These are phyloP conservation scores for Boletus edulis DNA, from an alignment of 768 basidiomycete genomes.

Conservation along the genomic window DNA sequence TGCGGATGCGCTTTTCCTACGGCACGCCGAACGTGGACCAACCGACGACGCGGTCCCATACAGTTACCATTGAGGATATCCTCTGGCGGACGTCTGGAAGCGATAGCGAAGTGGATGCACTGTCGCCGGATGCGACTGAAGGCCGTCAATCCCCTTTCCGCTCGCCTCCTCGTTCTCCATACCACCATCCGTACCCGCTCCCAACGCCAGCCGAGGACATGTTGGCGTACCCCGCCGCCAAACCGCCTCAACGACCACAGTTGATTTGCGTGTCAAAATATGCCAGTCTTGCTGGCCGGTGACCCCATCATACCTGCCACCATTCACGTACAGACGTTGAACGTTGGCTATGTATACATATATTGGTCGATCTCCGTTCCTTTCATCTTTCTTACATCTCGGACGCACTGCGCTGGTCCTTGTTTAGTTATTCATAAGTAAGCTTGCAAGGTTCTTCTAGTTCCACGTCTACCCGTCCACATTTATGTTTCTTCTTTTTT, in stretches of 20 bases:
- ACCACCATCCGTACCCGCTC: constrained; percentile 43
- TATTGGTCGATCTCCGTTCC: constrained; percentile 2
- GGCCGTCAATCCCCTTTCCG: constrained; percentile 12
- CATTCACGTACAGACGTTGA: not conserved
- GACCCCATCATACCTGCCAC: constrained; percentile 3
- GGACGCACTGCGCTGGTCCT: not conserved
- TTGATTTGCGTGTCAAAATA: constrained; percentile 25
- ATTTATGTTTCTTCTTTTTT: too few species aligned
- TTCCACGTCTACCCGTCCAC: not conserved
- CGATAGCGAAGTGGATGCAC: constrained; percentile 18
- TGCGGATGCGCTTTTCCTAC: constrained; percentile 38
- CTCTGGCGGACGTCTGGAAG: constrained; percentile 25
- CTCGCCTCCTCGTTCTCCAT: constrained; percentile 10
- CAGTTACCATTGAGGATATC: constrained; percentile 25
- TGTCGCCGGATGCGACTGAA: constrained; percentile 22
- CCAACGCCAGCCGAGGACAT: constrained; percentile 58
- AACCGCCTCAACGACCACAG: constrained; percentile 5
- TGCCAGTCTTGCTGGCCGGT: constrained; percentile 32
- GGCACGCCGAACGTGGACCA: constrained; percentile 21
- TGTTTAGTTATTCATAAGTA: constrained; percentile 30
- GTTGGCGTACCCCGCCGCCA: constrained; percentile 30
- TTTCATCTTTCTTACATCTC: not conserved
- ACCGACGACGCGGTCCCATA: constrained; percentile 28
- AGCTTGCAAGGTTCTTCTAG: not conserved
- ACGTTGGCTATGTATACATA: not conserved